Percentiles rank a stretch among this genome's conserved stretches.
Conservation (phyloP, 345 rosid species). For the Salix koriyanagi region DNA sequence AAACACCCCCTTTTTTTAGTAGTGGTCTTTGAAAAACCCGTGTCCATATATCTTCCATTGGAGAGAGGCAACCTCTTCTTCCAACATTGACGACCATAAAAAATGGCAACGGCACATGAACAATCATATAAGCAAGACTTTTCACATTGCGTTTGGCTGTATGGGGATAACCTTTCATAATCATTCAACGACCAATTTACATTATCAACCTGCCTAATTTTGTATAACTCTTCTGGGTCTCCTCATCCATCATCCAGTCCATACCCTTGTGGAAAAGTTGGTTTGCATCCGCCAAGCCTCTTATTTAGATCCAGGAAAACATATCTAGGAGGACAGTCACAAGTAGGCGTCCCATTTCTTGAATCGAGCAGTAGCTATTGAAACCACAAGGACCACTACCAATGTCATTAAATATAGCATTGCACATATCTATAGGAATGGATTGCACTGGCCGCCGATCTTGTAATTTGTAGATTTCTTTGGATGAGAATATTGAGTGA, state of each 20-base stretch:
- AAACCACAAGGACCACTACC: conserved; percentile 17
- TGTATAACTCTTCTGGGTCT: background rate
- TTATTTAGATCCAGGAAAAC: conserved; percentile 1
- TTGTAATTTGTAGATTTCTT: background rate
- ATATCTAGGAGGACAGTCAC: conserved; percentile 4
- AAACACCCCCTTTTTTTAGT: no score
- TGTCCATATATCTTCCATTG: background rate
- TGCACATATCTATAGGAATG: conserved; percentile 3
- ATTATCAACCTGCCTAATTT: background rate
- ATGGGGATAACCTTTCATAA: conserved; percentile 3
- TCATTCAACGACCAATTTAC: conserved; percentile 10
- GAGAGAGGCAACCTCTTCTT: conserved; percentile 23
- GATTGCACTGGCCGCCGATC: background rate
- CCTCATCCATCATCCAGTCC: conserved; percentile 5
- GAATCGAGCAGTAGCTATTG: conserved; percentile 9
- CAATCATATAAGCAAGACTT: conserved; percentile 15
- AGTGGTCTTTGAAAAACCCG: background rate
- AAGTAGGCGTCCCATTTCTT: conserved; percentile 1
- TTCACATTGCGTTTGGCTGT: conserved; percentile 2
- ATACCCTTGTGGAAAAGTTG: conserved; percentile 11
- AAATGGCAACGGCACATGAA: conserved; percentile 11
- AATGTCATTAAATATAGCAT: background rate
- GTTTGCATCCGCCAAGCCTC: conserved; percentile 11
- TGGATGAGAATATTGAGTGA: conserved; percentile 16
- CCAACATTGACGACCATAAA: background rate